Conservation (phyloP, 1,139 yeast genomes). For the Pichia sp. region DNA sequence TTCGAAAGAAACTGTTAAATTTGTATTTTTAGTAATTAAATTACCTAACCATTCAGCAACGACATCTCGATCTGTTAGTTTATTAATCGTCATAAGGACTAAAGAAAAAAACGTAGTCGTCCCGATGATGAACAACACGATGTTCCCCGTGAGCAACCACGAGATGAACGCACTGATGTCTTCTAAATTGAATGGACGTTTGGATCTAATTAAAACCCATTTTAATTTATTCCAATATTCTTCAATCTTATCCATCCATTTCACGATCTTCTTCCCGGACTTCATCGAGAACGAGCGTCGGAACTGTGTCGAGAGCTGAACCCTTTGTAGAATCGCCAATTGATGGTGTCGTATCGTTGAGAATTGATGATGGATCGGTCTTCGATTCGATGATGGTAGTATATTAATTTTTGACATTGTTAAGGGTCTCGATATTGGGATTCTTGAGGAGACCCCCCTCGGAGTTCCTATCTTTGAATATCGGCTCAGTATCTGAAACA, state of each 20-base stretch:
- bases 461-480: too few relatives aligned
- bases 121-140: conserved; percentile 71
- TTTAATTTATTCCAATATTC: conserved; percentile 57
- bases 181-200: conserved; percentile 78
- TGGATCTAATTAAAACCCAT: conserved; percentile 64
- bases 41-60: conserved; percentile 83
- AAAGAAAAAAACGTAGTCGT: conserved; percentile 89
- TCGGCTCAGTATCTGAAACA: too few relatives aligned
- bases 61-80: conserved; percentile 87
- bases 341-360: too few relatives aligned
- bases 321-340: too few relatives aligned
- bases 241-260: conserved; percentile 32
- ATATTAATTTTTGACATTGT: too few relatives aligned
- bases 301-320: neutral
- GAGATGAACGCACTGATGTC: conserved; percentile 88
- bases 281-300: neutral
- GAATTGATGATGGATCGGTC: too few relatives aligned
- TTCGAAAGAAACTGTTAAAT: conserved; percentile 87
- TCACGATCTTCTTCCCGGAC: conserved; percentile 5
- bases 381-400: too few relatives aligned
- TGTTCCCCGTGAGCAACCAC: conserved; percentile 88
- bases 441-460: too few relatives aligned
- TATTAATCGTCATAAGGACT: conserved; percentile 73
- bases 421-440: too few relatives aligned
- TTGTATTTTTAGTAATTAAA: conserved; percentile 78